A percentile compares a stretch with the other conserved stretches of the same genome.
phyloP scores from a whole-genome alignment of 1,284 basidiomycete species.

The Ganoderma multipileum region DNA sequence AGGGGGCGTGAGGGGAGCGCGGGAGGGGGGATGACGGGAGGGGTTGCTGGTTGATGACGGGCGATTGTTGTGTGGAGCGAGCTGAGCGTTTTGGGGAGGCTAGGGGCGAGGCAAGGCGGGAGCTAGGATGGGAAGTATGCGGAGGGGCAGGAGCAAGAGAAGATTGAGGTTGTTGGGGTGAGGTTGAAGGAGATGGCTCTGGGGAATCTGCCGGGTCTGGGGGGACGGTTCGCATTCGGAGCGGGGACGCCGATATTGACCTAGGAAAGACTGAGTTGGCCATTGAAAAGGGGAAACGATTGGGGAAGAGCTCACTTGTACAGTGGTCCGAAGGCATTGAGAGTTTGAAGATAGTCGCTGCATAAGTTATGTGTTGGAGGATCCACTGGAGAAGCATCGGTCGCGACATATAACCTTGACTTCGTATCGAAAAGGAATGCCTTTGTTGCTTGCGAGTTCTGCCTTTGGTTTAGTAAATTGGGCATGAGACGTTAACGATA shows the following conservation, averaged over 20 bases:
- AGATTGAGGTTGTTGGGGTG: constrained; percentile 21
- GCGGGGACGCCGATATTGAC: constrained; percentile 39
- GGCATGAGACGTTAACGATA: background rate
- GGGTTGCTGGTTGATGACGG: constrained; percentile 6
- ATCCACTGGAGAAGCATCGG: constrained; percentile 93
- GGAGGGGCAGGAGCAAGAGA: constrained; percentile 10
- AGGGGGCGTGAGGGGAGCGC: constrained; percentile 4
- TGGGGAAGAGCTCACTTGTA: constrained; percentile 66
- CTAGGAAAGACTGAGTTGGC: constrained; percentile 21
- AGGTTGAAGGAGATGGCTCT: constrained; percentile 19
- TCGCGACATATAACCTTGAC: constrained; percentile 89
- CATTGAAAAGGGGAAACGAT: no score
- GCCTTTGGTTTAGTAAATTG: constrained; percentile 6
- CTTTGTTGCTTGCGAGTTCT: constrained; percentile 92
- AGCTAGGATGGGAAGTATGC: constrained; percentile 8
- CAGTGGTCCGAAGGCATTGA: constrained; percentile 84
- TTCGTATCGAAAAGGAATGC: constrained; percentile 92
- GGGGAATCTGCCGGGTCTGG: constrained; percentile 18
- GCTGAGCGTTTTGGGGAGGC: constrained; percentile 10
- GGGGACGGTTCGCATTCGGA: constrained; percentile 27
- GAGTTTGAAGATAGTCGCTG: constrained; percentile 90
- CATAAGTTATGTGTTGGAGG: constrained; percentile 87
- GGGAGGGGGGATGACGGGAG: constrained; percentile 15
- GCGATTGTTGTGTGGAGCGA: constrained; percentile 11
- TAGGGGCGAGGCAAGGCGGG: constrained; percentile 22